phyloP scores from a whole-genome alignment of 331 rosid genomes.

The Pyracantha coccinea region DNA sequence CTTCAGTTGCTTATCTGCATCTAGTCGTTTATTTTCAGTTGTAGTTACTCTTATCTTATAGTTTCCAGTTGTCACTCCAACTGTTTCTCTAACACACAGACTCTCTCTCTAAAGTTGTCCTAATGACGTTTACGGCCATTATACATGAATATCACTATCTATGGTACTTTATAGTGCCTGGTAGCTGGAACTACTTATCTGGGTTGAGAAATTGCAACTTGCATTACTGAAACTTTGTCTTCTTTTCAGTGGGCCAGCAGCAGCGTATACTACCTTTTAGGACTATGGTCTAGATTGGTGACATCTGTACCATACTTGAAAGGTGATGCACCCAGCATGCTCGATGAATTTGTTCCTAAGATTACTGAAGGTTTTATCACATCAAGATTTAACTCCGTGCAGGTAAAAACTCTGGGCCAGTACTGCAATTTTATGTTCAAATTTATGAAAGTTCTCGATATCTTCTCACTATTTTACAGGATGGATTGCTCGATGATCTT shows the following conservation, averaged over 20 bases:
- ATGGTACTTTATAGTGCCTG: neutral
- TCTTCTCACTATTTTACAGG: conserved; percentile 43
- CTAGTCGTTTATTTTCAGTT: neutral
- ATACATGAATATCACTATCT: neutral
- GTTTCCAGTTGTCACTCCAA: neutral
- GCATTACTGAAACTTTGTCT: neutral
- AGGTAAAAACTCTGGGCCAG: conserved; percentile 44
- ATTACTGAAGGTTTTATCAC: conserved; percentile 84
- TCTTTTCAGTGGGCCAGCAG: conserved; percentile 89
- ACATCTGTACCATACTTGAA: conserved; percentile 77
- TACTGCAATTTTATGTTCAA: conserved; percentile 6
- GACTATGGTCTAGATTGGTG: conserved; percentile 85
- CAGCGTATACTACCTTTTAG: conserved; percentile 84
- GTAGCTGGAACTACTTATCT: neutral
- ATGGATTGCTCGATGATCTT: conserved; percentile 83
- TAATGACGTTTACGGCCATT: neutral
- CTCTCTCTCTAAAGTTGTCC: neutral
- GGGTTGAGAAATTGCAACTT: neutral
- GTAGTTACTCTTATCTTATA: neutral
- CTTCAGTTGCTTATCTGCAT: neutral
- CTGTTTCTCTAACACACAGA: neutral
- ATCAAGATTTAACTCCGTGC: conserved; percentile 87
- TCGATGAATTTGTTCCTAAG: conserved; percentile 92
- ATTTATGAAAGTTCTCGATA: conserved; percentile 11
- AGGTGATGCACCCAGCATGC: conserved; percentile 80